Evolutionary conservation across 2,329 filamentous ascomycete genomes (phyloP).

Genomic region (Fusarium concolor): DNA sequence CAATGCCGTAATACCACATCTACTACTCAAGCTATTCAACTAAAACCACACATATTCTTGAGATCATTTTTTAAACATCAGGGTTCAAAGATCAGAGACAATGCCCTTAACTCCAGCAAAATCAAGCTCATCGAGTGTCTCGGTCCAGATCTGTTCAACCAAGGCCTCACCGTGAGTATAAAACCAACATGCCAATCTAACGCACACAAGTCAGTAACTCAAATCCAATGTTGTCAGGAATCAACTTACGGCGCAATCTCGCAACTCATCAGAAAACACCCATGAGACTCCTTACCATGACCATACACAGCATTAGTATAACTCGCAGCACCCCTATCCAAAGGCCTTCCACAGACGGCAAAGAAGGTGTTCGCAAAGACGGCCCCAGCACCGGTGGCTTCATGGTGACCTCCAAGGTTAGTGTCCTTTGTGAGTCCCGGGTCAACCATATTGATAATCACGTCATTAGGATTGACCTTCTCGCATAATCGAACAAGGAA

Average conservation of each 20-base stretch:
- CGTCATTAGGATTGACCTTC: slow-evolving; percentile 49
- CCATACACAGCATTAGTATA: slow-evolving; percentile 60
- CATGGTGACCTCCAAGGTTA: slow-evolving; percentile 25
- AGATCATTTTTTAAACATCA: no score
- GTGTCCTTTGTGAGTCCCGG: slow-evolving; percentile 49
- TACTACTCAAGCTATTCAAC: no score
- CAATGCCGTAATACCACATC: no score
- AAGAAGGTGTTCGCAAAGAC: slow-evolving; percentile 11
- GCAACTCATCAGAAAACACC: slow-evolving; percentile 62
- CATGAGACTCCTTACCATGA: slow-evolving; percentile 63
- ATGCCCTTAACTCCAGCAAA: slow-evolving; percentile 42
- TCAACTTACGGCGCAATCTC: slow-evolving; percentile 43
- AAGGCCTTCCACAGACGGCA: slow-evolving; percentile 45
- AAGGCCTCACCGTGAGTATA: slow-evolving; percentile 27
- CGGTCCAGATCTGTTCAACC: slow-evolving; percentile 30
- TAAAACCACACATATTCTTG: no score
- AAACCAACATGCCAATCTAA: slow-evolving; percentile 33
- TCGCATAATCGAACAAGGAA: slow-evolving; percentile 55
- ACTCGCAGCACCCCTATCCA: slow-evolving; percentile 57
- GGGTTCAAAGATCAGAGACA: not conserved
- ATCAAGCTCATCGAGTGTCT: slow-evolving; percentile 28
- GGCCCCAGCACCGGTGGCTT: slow-evolving; percentile 13
- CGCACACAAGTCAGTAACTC: not conserved
- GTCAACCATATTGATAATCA: slow-evolving; percentile 53
- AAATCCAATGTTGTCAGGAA: rapidly evolving